Evolutionary conservation across 805 yeast genomes (phyloP).

Genomic region (Hanseniaspora lachancei): DNA sequence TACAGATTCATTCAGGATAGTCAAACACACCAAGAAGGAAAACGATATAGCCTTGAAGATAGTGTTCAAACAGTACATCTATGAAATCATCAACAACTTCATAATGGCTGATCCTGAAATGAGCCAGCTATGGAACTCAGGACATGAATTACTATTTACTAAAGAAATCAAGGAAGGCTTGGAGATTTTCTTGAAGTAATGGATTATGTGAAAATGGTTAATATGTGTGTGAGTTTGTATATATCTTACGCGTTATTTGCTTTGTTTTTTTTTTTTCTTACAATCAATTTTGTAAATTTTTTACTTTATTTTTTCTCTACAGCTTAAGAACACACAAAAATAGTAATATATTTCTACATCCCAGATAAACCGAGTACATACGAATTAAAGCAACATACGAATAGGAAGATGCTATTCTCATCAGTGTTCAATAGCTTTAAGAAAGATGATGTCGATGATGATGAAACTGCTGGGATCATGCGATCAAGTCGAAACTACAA

Average conservation of each 20-base stretch:
- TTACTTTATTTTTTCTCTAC: too few species aligned
- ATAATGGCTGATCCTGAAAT: conserved; percentile 13
- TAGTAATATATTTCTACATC: too few species aligned
- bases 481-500: not conserved
- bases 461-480: conserved; percentile 11
- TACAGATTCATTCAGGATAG: conserved; percentile 15
- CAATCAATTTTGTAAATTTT: not conserved
- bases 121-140: conserved; percentile 7
- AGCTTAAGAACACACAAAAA: too few species aligned
- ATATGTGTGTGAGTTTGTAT: not conserved
- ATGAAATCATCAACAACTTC: conserved; percentile 18
- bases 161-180: conserved; percentile 6
- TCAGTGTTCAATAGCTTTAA: conserved; percentile 5
- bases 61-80: conserved; percentile 35
- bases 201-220: too few species aligned
- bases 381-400: not conserved
- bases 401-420: conserved; percentile 2
- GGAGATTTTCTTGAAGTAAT: conserved; percentile 6
- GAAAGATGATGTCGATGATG: not conserved
- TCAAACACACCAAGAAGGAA: conserved; percentile 17
- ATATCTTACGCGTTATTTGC: not conserved
- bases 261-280: not conserved
- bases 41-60: conserved; percentile 46
- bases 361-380: too few species aligned
- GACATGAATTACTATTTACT: not conserved